A percentile compares a stretch with the other conserved stretches of the same genome.
phyloP scores from a whole-genome alignment of 305 asterid species.

The Fraxinus ornus region DNA sequence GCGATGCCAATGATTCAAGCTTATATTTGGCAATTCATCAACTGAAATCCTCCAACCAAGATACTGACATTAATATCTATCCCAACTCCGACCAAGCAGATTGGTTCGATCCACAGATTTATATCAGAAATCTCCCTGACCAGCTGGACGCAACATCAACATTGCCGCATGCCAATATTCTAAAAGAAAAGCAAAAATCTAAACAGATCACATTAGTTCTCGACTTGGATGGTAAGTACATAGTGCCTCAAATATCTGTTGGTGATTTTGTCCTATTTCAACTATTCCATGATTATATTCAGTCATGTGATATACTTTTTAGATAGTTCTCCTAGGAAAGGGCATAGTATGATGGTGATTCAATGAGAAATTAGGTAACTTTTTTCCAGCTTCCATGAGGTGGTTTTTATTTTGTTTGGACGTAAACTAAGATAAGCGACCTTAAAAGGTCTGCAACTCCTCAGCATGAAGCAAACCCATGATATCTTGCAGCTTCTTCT shows the following conservation, averaged over 20 bases:
- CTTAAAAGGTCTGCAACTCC: neutral
- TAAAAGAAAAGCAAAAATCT: constrained; percentile 43
- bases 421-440: neutral
- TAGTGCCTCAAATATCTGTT: constrained; percentile 11
- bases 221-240: constrained; percentile 83
- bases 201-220: constrained; percentile 74
- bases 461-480: neutral
- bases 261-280: neutral
- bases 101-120: constrained; percentile 82
- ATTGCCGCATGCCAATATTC: constrained; percentile 36
- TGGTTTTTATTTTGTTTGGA: neutral
- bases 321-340: constrained; percentile 11
- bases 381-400: neutral
- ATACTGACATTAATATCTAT: constrained; percentile 41
- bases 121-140: constrained; percentile 69
- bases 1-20: constrained; percentile 54
- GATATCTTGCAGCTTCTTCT: neutral
- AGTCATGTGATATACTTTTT: neutral
- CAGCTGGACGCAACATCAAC: constrained; percentile 44
- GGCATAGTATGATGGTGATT: neutral
- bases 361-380: neutral
- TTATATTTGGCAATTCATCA: constrained; percentile 79
- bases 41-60: constrained; percentile 59
- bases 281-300: neutral
- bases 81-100: constrained; percentile 64